Base-by-base conservation (phyloP, 768 basidiomycete genomes). In the Russula vinacea region DNA sequence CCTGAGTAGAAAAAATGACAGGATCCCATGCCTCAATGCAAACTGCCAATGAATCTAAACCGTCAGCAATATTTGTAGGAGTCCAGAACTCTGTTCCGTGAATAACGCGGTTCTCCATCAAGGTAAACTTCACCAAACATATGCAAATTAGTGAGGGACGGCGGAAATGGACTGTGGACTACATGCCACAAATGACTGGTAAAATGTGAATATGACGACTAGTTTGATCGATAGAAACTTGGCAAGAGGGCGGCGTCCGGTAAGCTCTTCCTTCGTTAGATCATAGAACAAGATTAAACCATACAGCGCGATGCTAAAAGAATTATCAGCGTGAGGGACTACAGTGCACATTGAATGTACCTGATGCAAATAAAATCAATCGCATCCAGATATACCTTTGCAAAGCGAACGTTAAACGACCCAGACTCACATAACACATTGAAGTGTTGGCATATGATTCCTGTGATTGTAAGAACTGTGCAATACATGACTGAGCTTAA, bases 211-310 rank as follows among this genome's bases (percentile, higher is more conserved):
- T 84, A 93, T 86, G 50, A 93, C 89, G 54, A 92, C 89, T 35
- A 90, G 76, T 74, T 95, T 95, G 78, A 96, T 94, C 3, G 84
- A 77, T 65, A 95, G 72, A 74, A 96, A 96, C 77, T 95, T 95
- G 29, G 87, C 84, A 33, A 94, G 76, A 32, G 93, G 94, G 32
- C 87, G 80, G 19, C 84, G 81, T 39, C 87, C 90, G 60, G 71
- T 76, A n/a, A 96, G 82, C 68, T 94, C 93, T 19, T 89, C 86
- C 63, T 86, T 83, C 55, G 86, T 91, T 50, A 96, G 78, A 24
- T 83, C 86, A 71, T 95, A 95, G 74, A 94, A 93, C 16, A 93
- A 68, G 14, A 95, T 70, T 8, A 97, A 78, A 9, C 92, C 94
- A 70, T 96, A 95, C 2, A 96, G 79, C 2, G 94, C 94, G 44